Conservation (phyloP, 2,329 filamentous ascomycete genomes). For the Aspergillus tubingensis region DNA sequence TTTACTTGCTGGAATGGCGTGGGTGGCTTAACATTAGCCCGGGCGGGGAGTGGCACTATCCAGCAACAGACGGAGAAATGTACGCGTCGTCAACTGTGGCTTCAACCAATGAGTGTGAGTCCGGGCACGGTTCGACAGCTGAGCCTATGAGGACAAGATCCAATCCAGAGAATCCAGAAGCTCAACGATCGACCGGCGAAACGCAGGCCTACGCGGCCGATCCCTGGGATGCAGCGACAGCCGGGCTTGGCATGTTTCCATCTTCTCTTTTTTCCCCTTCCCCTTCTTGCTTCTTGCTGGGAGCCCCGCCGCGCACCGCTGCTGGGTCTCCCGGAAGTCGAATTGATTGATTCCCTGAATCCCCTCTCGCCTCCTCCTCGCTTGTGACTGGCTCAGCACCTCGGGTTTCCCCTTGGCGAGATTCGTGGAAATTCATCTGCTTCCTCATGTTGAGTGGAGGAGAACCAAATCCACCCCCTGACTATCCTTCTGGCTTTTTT, state of each 20-base stretch:
- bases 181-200: constrained; percentile 22
- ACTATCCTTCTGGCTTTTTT: constrained; percentile 23
- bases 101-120: constrained; percentile 2
- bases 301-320: constrained; percentile 1
- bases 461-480: constrained; percentile 22
- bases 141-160: constrained; percentile 8
- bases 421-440: not conserved
- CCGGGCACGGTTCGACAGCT: constrained; percentile 7
- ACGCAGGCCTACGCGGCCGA: constrained; percentile 22
- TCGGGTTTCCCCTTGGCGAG: not conserved
- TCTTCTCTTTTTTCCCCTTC: constrained; percentile 11
- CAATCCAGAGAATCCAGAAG: constrained; percentile 12
- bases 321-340: constrained; percentile 1
- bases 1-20: not conserved
- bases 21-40: constrained; percentile 1
- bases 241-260: constrained; percentile 27
- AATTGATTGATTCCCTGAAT: not conserved
- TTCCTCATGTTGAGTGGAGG: not conserved
- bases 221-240: constrained; percentile 14
- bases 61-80: constrained; percentile 8
- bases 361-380: not conserved
- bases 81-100: constrained; percentile 4
- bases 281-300: constrained; percentile 3
- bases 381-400: constrained; percentile 6
- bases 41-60: not conserved